Evolutionary conservation across 2,329 filamentous ascomycete genomes (phyloP).

Genomic region (Stagonosporopsis vannaccii): DNA sequence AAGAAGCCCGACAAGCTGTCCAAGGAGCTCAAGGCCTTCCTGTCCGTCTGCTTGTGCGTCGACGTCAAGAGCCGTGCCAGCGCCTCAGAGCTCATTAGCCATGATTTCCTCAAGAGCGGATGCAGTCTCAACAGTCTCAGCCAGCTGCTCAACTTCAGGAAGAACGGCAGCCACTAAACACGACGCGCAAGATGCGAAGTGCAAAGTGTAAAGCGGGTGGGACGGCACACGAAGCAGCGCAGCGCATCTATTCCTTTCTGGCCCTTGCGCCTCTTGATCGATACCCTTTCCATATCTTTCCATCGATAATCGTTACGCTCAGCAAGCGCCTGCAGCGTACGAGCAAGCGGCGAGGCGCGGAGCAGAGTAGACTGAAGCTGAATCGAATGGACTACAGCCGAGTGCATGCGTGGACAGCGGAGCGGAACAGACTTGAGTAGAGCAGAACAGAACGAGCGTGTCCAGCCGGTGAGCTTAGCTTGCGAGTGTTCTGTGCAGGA

Average conservation of each 20-base stretch:
- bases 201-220: conserved; percentile 1
- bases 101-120: conserved; percentile 94
- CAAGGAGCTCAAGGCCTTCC: conserved; percentile 96
- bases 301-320: conserved; percentile 17
- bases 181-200: neutral
- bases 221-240: neutral
- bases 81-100: conserved; percentile 84
- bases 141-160: conserved; percentile 83
- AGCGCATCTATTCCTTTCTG: conserved; percentile 6
- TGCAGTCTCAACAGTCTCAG: conserved; percentile 83
- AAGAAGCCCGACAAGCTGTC: conserved; percentile 99
- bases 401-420: neutral
- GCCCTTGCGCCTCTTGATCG: conserved; percentile 35
- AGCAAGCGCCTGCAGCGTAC: conserved; percentile 8
- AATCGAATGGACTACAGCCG: neutral
- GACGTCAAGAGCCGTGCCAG: conserved; percentile 95
- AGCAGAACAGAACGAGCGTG: neutral
- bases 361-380: neutral
- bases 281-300: conserved; percentile 40
- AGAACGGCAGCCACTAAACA: conserved; percentile 65
- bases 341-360: neutral
- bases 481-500: neutral
- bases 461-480: neutral
- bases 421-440: neutral
- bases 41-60: conserved; percentile 94